Evolutionary conservation across 371 early-diverging fungal genomes (phyloP).

Genomic region (Rhizopus stolonifer): DNA sequence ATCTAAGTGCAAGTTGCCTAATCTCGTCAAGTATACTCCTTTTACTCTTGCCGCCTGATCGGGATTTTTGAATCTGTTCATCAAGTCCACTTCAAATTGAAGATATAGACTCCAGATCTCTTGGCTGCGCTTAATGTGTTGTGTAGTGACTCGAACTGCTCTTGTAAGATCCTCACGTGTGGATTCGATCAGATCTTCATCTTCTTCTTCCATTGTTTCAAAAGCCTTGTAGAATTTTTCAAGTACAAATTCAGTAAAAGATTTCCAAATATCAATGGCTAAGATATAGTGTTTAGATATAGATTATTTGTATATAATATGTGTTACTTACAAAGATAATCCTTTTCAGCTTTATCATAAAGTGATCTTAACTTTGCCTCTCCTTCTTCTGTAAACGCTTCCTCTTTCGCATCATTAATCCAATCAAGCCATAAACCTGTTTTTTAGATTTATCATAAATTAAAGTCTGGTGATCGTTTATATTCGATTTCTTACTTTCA

Average conservation of each 20-base stretch:
- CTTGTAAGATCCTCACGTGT: constrained; percentile 40
- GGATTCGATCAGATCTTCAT: constrained; percentile 19
- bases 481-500: constrained; percentile 55
- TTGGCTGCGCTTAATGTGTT: constrained; percentile 60
- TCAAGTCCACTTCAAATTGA: constrained; percentile 50
- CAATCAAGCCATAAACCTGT: constrained; percentile 68
- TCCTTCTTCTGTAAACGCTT: constrained; percentile 33
- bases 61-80: constrained; percentile 11
- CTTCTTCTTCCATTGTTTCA: constrained; percentile 16
- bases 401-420: constrained; percentile 56
- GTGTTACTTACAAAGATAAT: constrained; percentile 61
- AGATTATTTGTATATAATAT: not conserved
- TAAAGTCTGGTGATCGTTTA: not conserved
- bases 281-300: not conserved
- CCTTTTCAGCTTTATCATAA: constrained; percentile 49
- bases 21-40: constrained; percentile 34
- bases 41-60: constrained; percentile 13
- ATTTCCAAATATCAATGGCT: constrained; percentile 63
- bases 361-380: constrained; percentile 39
- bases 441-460: not conserved
- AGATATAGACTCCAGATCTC: constrained; percentile 54
- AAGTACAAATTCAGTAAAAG: constrained; percentile 48
- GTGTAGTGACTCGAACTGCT: constrained; percentile 43
- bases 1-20: constrained; percentile 50
- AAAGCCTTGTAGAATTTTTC: constrained; percentile 28